Evolutionary conservation across 164 flowering plant genomes (phyloP).

Genomic region (Vitis labrusca): DNA sequence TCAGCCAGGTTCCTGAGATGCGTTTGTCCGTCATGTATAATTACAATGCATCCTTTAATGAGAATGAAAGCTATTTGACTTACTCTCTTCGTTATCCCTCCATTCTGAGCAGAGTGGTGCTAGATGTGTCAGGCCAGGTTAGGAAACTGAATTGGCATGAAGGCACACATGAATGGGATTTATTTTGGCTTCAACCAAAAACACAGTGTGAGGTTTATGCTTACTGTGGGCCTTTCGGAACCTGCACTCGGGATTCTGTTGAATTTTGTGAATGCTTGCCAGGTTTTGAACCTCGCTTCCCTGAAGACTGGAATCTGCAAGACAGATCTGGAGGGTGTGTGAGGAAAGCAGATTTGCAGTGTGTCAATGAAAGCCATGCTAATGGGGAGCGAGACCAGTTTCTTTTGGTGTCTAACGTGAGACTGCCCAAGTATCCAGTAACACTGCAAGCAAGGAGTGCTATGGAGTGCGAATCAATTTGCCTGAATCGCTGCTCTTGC

Average conservation of each 20-base stretch:
- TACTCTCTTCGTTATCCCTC: neutral
- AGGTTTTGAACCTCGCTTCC: neutral
- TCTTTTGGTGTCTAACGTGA: too few relatives aligned
- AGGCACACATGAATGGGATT: neutral
- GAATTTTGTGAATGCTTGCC: constrained; percentile 4
- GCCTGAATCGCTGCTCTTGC: constrained; percentile 30
- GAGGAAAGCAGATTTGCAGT: too few relatives aligned
- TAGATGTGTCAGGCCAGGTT: neutral
- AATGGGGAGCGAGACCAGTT: too few relatives aligned
- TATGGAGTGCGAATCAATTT: constrained; percentile 19
- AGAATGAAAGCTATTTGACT: too few relatives aligned
- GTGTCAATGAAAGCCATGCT: too few relatives aligned
- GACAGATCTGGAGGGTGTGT: neutral
- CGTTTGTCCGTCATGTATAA: neutral
- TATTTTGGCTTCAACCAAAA: neutral
- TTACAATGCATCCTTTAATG: too few relatives aligned
- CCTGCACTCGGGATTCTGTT: too few relatives aligned
- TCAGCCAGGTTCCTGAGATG: constrained; percentile 4
- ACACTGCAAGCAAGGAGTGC: neutral
- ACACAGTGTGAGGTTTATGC: too few relatives aligned
- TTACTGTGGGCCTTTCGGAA: too few relatives aligned
- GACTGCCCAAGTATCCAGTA: neutral
- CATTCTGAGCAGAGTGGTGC: neutral
- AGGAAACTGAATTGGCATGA: neutral
- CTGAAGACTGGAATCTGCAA: neutral